Conservation (phyloP, 2,329 filamentous ascomycete species). For the Aureobasidium sp. region DNA sequence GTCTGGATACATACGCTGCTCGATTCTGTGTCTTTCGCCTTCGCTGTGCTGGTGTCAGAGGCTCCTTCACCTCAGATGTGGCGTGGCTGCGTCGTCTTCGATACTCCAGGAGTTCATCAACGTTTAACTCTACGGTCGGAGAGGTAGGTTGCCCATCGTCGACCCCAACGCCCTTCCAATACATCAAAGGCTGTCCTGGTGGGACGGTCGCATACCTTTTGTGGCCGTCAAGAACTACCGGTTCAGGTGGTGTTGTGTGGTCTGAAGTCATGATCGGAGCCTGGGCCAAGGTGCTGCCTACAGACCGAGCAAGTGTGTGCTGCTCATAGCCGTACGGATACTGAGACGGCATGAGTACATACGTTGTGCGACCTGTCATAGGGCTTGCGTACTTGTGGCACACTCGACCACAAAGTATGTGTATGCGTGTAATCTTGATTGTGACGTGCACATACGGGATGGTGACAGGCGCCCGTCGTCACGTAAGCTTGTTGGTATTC, state of each 20-base stretch:
- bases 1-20: constrained; percentile 54
- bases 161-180: not conserved
- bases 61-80: constrained; percentile 43
- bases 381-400: not conserved
- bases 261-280: not conserved
- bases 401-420: not conserved
- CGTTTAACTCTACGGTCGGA: constrained; percentile 6
- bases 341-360: not conserved
- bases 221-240: not conserved
- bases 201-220: not conserved
- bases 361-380: not conserved
- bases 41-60: constrained; percentile 44
- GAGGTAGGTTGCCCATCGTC: not conserved
- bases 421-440: not conserved
- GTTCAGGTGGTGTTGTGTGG: too few relatives aligned
- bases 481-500: constrained; percentile 2
- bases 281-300: not conserved
- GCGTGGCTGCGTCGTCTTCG: constrained; percentile 19
- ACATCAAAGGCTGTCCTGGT: not conserved
- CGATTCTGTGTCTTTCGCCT: constrained; percentile 63
- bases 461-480: not conserved
- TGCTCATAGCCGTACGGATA: constrained; percentile 5
- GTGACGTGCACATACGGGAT: constrained; percentile 6
- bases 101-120: constrained; percentile 13
- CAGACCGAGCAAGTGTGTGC: not conserved